These are phyloP conservation scores for Hypoxylon intermedium DNA, from an alignment of 495 filamentous ascomycete genomes.

Conservation along the genomic window DNA sequence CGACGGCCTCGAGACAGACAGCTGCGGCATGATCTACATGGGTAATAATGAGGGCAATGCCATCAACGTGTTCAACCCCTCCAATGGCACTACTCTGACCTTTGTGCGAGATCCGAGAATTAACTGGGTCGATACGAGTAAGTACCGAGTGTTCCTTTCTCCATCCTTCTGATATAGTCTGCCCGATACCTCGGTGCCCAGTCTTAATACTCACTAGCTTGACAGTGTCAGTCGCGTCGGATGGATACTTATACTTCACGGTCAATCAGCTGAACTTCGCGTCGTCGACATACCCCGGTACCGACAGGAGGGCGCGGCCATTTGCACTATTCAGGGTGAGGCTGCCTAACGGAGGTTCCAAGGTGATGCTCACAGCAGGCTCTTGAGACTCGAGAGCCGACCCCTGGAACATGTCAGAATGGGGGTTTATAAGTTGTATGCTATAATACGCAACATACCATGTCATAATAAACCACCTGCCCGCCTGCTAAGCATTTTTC, in stretches of 20 bases:
- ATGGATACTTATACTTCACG: slow-evolving; percentile 52
- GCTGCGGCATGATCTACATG: slow-evolving; percentile 43
- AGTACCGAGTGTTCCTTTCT: neutral
- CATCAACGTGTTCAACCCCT: slow-evolving; percentile 50
- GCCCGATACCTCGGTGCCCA: neutral
- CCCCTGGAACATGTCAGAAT: neutral
- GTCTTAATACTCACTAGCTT: neutral
- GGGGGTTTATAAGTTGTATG: neutral
- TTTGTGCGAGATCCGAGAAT: slow-evolving; percentile 51
- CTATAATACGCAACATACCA: neutral
- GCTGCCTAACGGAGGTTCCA: slow-evolving; percentile 44
- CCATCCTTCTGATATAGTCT: neutral
- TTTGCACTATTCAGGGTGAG: slow-evolving; percentile 48
- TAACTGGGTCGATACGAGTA: slow-evolving; percentile 49
- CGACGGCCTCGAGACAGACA: slow-evolving; percentile 49
- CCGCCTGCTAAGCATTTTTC: no score
- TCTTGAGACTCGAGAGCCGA: neutral
- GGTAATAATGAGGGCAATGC: slow-evolving; percentile 47
- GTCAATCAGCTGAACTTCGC: slow-evolving; percentile 48
- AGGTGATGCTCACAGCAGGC: slow-evolving; percentile 24
- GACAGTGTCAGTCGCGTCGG: slow-evolving; percentile 38
- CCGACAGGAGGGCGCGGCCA: slow-evolving; percentile 42
- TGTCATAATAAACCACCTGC: no score
- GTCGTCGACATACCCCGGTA: slow-evolving; percentile 31
- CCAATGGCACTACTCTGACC: slow-evolving; percentile 44